These are phyloP conservation scores for Phialocephala sp. DNA, from an alignment of 2,329 filamentous ascomycete genomes.

Conservation along the genomic window DNA sequence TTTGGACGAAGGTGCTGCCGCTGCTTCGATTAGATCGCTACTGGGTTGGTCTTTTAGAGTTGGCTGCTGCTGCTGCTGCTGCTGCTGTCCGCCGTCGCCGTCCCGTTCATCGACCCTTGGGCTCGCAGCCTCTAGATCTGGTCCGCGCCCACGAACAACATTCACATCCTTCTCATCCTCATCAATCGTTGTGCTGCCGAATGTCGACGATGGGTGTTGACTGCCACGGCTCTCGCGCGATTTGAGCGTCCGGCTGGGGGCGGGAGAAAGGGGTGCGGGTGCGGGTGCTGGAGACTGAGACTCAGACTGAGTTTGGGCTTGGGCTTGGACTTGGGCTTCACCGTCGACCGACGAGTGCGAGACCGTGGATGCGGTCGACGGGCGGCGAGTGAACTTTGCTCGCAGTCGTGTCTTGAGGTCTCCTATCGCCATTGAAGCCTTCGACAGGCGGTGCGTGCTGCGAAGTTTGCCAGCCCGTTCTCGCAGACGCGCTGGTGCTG, in stretches of 20 bases:
- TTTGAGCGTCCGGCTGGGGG: neutral
- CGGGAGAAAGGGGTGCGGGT: neutral
- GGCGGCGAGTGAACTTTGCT: conserved; percentile 36
- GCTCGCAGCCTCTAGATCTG: too few relatives aligned
- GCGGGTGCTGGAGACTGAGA: neutral
- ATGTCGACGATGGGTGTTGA: conserved; percentile 17
- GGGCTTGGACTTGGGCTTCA: conserved; percentile 15
- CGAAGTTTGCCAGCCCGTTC: conserved; percentile 14
- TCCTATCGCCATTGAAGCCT: conserved; percentile 37
- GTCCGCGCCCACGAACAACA: conserved; percentile 8
- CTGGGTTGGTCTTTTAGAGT: conserved; percentile 20
- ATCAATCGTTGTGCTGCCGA: conserved; percentile 27
- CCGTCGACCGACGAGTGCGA: conserved; percentile 29
- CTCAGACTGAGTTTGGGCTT: too few relatives aligned
- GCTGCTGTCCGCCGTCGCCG: neutral
- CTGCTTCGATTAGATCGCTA: conserved; percentile 28
- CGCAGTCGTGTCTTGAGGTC: conserved; percentile 36
- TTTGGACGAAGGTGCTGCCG: conserved; percentile 24
- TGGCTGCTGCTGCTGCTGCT: conserved; percentile 7
- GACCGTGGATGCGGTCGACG: conserved; percentile 32
- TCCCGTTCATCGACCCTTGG: neutral
- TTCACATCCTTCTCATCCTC: conserved; percentile 21
- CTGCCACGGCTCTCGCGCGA: conserved; percentile 8
- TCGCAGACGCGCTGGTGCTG: neutral
- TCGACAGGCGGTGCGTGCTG: conserved; percentile 14